Base-by-base conservation (phyloP, 2,329 filamentous ascomycete species). In the Aspergillus calidoustus region DNA sequence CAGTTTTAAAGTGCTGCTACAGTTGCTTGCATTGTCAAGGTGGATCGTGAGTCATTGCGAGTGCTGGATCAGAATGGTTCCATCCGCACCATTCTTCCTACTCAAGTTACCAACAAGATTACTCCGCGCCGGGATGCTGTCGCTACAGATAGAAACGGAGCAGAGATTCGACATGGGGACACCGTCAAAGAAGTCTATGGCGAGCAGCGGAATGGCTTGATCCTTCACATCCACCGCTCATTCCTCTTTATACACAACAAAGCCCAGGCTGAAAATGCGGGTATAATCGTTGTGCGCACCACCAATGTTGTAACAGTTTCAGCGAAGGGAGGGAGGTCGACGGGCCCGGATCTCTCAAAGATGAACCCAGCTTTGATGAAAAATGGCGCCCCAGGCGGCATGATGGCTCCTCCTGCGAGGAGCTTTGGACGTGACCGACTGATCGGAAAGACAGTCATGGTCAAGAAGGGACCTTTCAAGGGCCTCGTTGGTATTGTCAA, bases 401-500 rank as follows among this genome's bases (percentile, higher is more conserved):
- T 56, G 15, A 85, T 86, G 86, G 85, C 88, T 15, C 93, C 93
- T 49, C 91, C 91, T 5, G 44, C 60, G 34, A 90, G 89, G 75
- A 82, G 80, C 41, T 86, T 88, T 56, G 92, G 90, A 23, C 87
- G 93, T 44, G 95, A 99, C 76, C 87, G 88, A 59, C 84, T 95
- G 30, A 88, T 98, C 65, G 93, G 93, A 48, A 94, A 97, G 80
- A 97, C 93, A 0, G 93, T 98, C 49, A 92, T 90, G 55, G 91
- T 98, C 72, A 87, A 89, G 60, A 92, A 90, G 73, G 95, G 95
- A 30, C 88, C 90, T 23, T 93, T 94, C 82, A 99, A 99, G 79
- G 94, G 94, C 60, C 84, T 97, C 48, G 82, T 98, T 47, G 95
- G 95, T 69, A 96, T 97, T 67, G 93, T 99, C 69, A 97, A 97